Base-by-base conservation (phyloP, 352 stramenopile species). In the Blastocystis sp. region DNA sequence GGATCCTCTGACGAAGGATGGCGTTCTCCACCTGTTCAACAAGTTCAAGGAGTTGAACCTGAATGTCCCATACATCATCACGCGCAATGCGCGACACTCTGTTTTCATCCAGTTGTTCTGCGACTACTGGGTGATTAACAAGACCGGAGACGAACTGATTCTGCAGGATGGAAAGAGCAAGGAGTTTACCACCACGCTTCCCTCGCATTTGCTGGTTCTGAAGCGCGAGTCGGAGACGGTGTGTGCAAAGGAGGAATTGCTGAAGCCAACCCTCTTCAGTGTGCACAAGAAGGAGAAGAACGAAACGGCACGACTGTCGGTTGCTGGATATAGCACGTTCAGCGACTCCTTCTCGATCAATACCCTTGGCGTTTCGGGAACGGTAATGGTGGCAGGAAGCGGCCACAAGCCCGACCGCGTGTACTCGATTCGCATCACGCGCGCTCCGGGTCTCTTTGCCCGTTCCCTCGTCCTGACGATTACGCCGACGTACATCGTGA, bases 271-370 rank as follows among this genome's bases (percentile, higher is more conserved):
- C 14, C 36, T 81, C 14, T 63, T 81, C 69, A 63, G 42, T 34
- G 46, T 81, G 34, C 53, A 64, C 34, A 81, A 81, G 69, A 81
- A 81, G 69, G 69, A 81, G 7, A 81, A 81, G 69, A 81, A 64
- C 40, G 69, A 81, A 16, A 44, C 69, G 21, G 40, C 56, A 18
- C 48, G 48, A 2, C 32, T 81, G 21, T 63, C 69, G 21, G 44
- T 81, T n/a, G 21, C 46, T 18, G 69, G 48, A 34, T 81, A 81
- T 42, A 29, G 63, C 8, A 61, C 48, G 21, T 81, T 65, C 32
- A 63, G 40, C 24, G 69, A 81, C 8, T 42, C 48, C 6, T 81
- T 81, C 32, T 63, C 40, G 8, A 65, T 81, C 69, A 81, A 81
- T 32, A 81, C 69, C 1, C 14, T 57, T 7, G 69, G 69, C n/a